These are phyloP conservation scores for Platanthera guangdongensis DNA, from an alignment of 106 monocot genomes.

Conservation along the genomic window DNA sequence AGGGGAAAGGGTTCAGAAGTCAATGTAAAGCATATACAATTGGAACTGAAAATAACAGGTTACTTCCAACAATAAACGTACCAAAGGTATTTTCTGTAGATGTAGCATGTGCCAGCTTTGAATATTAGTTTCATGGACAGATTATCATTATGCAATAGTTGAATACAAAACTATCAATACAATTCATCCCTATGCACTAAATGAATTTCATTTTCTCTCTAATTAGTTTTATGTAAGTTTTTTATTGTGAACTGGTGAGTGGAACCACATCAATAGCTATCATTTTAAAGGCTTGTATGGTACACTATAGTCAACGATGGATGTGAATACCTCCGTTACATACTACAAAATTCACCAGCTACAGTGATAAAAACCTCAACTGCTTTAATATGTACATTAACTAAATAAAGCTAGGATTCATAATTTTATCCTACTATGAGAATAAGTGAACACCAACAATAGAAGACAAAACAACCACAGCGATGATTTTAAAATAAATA, in stretches of 20 bases:
- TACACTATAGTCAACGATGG: background rate
- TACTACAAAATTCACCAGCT: background rate
- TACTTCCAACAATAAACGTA: background rate
- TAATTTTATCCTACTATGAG: background rate
- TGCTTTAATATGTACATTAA: background rate
- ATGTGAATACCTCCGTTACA: background rate
- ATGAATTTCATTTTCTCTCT: background rate
- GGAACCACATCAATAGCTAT: background rate
- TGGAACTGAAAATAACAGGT: background rate
- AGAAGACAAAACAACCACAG: background rate
- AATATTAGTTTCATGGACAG: background rate
- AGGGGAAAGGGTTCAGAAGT: background rate
- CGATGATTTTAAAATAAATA: background rate
- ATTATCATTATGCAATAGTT: background rate
- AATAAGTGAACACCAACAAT: background rate
- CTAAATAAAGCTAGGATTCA: slow-evolving; percentile 1
- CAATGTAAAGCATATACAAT: background rate
- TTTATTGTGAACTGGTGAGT: background rate
- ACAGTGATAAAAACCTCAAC: background rate
- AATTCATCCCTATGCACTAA: background rate
- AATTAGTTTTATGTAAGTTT: background rate
- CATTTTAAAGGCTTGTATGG: background rate
- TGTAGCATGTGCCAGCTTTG: background rate
- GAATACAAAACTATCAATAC: background rate
- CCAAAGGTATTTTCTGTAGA: background rate